phyloP scores from a whole-genome alignment of 192 early-diverging fungal species.

The Ambispora gerdemannii region DNA sequence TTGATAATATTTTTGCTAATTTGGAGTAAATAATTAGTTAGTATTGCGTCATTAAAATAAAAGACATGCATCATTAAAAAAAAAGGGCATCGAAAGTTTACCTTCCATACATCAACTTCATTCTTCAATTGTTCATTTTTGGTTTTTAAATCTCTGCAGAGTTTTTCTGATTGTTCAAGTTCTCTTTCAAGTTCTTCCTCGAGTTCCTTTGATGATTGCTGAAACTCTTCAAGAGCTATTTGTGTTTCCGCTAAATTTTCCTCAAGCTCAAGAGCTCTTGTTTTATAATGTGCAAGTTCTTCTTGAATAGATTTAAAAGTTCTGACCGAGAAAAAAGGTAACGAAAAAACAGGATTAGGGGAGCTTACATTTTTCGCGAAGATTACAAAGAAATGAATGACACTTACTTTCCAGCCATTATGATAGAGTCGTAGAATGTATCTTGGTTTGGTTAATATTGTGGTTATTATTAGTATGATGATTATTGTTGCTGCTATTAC shows the following conservation, averaged over 20 bases:
- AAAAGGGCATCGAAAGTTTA: conserved; percentile 28
- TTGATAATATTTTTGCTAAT: conserved; percentile 59
- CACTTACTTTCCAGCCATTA: conserved; percentile 22
- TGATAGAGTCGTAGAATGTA: no score
- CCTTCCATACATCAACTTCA: conserved; percentile 73
- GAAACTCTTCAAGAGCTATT: conserved; percentile 61
- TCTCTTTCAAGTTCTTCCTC: conserved; percentile 74
- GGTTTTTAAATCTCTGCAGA: conserved; percentile 58
- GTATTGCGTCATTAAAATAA: neutral
- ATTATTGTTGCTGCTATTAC: no score
- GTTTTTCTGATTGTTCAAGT: conserved; percentile 64
- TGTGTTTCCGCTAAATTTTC: conserved; percentile 55
- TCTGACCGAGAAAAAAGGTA: neutral
- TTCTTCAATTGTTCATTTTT: conserved; percentile 61
- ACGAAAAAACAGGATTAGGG: no score
- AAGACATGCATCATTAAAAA: no score
- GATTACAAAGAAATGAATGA: neutral
- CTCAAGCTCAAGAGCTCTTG: conserved; percentile 47
- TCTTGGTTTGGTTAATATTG: no score
- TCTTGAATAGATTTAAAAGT: conserved; percentile 47
- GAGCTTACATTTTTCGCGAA: neutral
- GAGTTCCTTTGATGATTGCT: conserved; percentile 62
- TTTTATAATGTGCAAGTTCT: conserved; percentile 68
- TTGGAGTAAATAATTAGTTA: neutral
- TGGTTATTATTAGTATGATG: no score